Percentiles rank a stretch among this genome's conserved stretches.
Evolutionary conservation across 768 basidiomycete species (phyloP).

Genomic region (Xanthoconium stramineum): DNA sequence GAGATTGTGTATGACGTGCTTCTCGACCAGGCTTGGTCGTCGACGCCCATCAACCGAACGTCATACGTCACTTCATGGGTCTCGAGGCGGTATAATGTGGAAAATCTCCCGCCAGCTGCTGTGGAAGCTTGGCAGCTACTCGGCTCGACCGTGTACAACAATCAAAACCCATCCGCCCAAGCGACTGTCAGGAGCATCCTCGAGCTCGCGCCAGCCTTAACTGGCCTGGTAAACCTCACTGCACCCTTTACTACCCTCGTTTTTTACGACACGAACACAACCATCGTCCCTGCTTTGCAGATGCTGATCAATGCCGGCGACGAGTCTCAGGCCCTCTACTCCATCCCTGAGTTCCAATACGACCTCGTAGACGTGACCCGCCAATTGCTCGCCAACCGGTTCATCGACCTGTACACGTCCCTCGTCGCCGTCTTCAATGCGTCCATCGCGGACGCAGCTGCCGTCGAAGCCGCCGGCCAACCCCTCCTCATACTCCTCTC

Average conservation of each 20-base stretch:
- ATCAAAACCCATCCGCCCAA: conserved; percentile 31
- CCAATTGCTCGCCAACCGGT: conserved; percentile 38
- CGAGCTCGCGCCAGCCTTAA: conserved; percentile 34
- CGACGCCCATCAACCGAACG: conserved; percentile 30
- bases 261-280: conserved; percentile 40
- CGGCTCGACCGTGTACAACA: conserved; percentile 38
- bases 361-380: conserved; percentile 40
- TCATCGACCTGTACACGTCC: conserved; percentile 31
- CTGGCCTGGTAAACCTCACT: conserved; percentile 33
- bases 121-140: conserved; percentile 37
- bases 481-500: conserved; percentile 31
- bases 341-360: conserved; percentile 34
- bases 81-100: conserved; percentile 33
- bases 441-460: conserved; percentile 12
- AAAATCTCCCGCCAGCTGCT: conserved; percentile 22
- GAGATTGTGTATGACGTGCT: conserved; percentile 42
- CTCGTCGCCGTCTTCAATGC: conserved; percentile 31
- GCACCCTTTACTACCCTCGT: conserved; percentile 34
- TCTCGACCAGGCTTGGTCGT: conserved; percentile 41
- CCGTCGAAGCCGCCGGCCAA: conserved; percentile 22
- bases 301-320: conserved; percentile 49
- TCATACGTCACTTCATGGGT: conserved; percentile 34
- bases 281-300: conserved; percentile 74
- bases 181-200: conserved; percentile 37
- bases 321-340: conserved; percentile 12